Percentiles rank a stretch among this genome's conserved stretches.
Conservation (phyloP, 129 eudicot genomes). For the Helianthus tuberosus region DNA sequence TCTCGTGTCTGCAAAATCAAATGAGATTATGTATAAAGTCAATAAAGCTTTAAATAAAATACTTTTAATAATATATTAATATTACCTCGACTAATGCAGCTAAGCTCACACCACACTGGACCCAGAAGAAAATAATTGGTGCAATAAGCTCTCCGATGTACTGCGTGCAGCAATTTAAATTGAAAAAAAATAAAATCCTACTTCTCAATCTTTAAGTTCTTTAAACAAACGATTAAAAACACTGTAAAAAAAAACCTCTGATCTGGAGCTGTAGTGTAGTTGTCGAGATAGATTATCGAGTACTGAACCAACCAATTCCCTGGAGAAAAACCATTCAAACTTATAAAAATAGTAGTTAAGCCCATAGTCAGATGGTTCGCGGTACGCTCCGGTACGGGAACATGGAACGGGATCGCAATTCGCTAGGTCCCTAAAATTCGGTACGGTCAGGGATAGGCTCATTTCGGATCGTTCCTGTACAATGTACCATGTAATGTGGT, state of each 20-base stretch:
- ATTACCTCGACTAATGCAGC: slow-evolving; percentile 87
- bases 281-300: slow-evolving; percentile 76
- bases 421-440: too few relatives aligned
- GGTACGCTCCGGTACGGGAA: too few relatives aligned
- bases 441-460: too few relatives aligned
- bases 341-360: neutral
- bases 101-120: slow-evolving; percentile 86
- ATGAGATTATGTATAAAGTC: neutral
- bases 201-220: neutral
- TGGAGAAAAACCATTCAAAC: slow-evolving; percentile 37
- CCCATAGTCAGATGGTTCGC: too few relatives aligned
- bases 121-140: slow-evolving; percentile 80
- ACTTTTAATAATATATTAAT: neutral
- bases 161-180: slow-evolving; percentile 52
- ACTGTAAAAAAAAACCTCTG: slow-evolving; percentile 57
- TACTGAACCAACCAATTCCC: slow-evolving; percentile 76
- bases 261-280: slow-evolving; percentile 63
- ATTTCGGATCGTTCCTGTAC: too few relatives aligned
- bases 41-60: slow-evolving; percentile 16
- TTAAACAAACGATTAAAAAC: neutral
- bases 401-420: too few relatives aligned
- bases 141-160: slow-evolving; percentile 94
- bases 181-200: neutral
- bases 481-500: too few relatives aligned
- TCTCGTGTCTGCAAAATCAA: slow-evolving; percentile 68